Evolutionary conservation across 2,329 filamentous ascomycete species (phyloP), one percentile per base, ranked within the genome.

Genomic region (Penicillium sp.): DNA sequence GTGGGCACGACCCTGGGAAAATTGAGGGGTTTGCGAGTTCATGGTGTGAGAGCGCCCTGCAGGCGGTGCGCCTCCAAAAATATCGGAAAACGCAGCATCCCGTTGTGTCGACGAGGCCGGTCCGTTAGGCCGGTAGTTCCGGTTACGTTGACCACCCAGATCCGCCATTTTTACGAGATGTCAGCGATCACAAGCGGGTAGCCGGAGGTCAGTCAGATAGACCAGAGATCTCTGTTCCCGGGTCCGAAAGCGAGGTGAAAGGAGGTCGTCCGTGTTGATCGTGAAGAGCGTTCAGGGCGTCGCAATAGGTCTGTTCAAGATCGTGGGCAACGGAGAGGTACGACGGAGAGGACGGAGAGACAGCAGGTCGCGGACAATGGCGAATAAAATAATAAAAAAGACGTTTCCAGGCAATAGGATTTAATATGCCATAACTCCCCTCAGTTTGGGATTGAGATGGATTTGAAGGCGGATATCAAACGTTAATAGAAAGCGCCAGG

Each of bases 41-140:
- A 97, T 97, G 24, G 93, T 97, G 70, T 97, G 92, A 54, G 92
- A 95, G 73, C 94, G 88, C 55, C 93, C 93, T 43, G 90, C 86
- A 44, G 91, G 91, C 61, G 91, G 92, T 61, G 90, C 84, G 61
- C 86, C 87, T 65, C 93, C 94, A 73, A 97, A 99, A 71, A 97
- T 97, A 77, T 93, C 93, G 63, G 90, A 91, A 75, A 95, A 99
- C 62, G 93, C 94, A 64, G 91, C 91, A 84, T 99, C 92, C 77
- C 94, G 89, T 77, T 94, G 90, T 68, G 75, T 75, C 57, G 80
- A 77, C 39, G 81, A 77, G 49, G 81, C 73, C 69, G 80, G 78
- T 57, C 79, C 81, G 71, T 84, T 81, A 59, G 79, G 73, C 71
- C 83, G 77, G 74, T 85, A 81, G 68, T 82, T 80, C 71, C 85